Percentiles rank a stretch among this genome's conserved stretches.
Evolutionary conservation across 1,284 basidiomycete genomes (phyloP).

Genomic region (Ceratorhiza oryzae-sativae): DNA sequence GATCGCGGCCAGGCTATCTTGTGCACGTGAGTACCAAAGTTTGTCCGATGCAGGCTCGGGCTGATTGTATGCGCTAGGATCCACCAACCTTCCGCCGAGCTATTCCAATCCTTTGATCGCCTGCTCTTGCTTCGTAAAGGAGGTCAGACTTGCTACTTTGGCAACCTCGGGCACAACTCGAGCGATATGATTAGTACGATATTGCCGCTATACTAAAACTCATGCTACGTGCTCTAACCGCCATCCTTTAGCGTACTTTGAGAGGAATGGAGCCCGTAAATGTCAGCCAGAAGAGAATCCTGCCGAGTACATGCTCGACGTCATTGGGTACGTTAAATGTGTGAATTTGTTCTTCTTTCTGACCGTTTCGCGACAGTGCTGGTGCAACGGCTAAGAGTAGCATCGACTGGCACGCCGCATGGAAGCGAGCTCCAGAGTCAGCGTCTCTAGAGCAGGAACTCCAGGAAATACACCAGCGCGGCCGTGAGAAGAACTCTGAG

Average conservation of each 20-base stretch:
- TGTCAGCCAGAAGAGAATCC: constrained; percentile 57
- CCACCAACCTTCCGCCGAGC: constrained; percentile 79
- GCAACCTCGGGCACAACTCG: constrained; percentile 69
- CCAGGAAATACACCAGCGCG: not conserved
- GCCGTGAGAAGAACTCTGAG: constrained; percentile 18
- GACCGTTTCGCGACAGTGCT: not conserved
- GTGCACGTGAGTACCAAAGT: constrained; percentile 41
- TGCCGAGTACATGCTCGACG: constrained; percentile 50
- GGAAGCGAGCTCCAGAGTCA: constrained; percentile 28
- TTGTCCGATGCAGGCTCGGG: not conserved
- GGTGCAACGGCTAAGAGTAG: constrained; percentile 34
- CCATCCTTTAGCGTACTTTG: constrained; percentile 61
- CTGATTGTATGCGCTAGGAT: constrained; percentile 58
- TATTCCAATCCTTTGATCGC: constrained; percentile 76
- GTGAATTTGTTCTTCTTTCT: constrained; percentile 53
- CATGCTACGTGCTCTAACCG: not conserved
- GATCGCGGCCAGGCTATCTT: constrained; percentile 75
- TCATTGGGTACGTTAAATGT: constrained; percentile 45
- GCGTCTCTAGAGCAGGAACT: constrained; percentile 38
- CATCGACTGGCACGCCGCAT: constrained; percentile 36
- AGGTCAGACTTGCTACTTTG: constrained; percentile 81
- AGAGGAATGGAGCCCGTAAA: constrained; percentile 65
- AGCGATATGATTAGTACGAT: constrained; percentile 58
- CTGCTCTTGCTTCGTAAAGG: constrained; percentile 63
- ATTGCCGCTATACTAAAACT: not conserved